phyloP scores from a whole-genome alignment of 2,329 filamentous ascomycete species.

The Alternaria metachromatica region DNA sequence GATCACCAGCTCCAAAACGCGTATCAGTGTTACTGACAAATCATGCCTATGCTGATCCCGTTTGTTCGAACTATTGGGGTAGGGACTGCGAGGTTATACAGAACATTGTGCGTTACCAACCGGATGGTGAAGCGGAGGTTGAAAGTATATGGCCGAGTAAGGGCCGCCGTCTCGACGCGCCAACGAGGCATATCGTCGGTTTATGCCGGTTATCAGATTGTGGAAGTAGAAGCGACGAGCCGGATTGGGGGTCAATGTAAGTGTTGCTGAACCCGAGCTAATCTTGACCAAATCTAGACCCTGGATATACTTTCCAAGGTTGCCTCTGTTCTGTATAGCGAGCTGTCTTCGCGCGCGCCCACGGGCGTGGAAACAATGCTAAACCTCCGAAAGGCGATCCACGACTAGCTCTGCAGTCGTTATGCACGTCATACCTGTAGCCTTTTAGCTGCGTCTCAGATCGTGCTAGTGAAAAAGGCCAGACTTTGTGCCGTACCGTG shows the following conservation, averaged over 20 bases:
- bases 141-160: neutral
- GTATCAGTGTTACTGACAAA: neutral
- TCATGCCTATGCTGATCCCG: neutral
- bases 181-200: neutral
- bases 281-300: neutral
- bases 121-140: constrained; percentile 1
- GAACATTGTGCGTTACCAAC: neutral
- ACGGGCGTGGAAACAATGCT: constrained; percentile 1
- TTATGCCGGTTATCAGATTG: neutral
- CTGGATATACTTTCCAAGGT: neutral
- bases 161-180: neutral
- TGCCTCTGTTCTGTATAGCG: neutral
- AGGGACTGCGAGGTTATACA: neutral
- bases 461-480: neutral
- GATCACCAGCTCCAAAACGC: neutral
- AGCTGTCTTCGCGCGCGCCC: constrained; percentile 3
- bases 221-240: neutral
- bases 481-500: neutral
- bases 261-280: neutral
- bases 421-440: constrained; percentile 22
- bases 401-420: constrained; percentile 5
- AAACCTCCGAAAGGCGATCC: constrained; percentile 13
- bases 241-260: neutral
- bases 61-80: neutral
- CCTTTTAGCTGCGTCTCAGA: constrained; percentile 13